These are phyloP conservation scores for Aspergillus biplanus DNA, from an alignment of 495 filamentous ascomycete genomes.

Conservation along the genomic window DNA sequence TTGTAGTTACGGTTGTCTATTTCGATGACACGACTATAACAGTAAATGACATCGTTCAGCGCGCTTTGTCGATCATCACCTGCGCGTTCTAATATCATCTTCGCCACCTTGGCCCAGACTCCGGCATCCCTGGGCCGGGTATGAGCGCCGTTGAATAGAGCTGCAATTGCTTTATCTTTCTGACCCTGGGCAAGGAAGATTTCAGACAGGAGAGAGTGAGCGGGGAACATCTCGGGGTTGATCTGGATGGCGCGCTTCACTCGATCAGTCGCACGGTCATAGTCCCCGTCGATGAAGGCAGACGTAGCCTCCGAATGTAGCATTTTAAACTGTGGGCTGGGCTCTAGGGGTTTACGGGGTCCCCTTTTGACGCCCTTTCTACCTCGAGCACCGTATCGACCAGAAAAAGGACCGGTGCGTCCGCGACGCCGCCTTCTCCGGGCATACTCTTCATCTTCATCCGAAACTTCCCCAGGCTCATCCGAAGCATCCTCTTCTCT, in stretches of 20 bases:
- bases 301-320: slow-evolving; percentile 70
- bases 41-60: slow-evolving; percentile 63
- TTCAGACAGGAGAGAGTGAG: slow-evolving; percentile 75
- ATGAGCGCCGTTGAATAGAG: slow-evolving; percentile 72
- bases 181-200: slow-evolving; percentile 71
- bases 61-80: slow-evolving; percentile 54
- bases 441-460: slow-evolving; percentile 36
- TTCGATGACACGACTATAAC: slow-evolving; percentile 69
- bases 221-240: slow-evolving; percentile 81
- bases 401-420: slow-evolving; percentile 45
- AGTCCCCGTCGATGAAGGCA: slow-evolving; percentile 68
- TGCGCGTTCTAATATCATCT: slow-evolving; percentile 64
- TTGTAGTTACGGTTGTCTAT: slow-evolving; percentile 61
- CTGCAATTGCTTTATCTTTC: slow-evolving; percentile 66
- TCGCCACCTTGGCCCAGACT: slow-evolving; percentile 70
- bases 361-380: slow-evolving; percentile 59
- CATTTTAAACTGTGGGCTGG: slow-evolving; percentile 73
- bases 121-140: slow-evolving; percentile 67
- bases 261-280: slow-evolving; percentile 63
- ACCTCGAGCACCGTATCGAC: slow-evolving; percentile 50
- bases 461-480: slow-evolving; percentile 23
- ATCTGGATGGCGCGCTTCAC: slow-evolving; percentile 72
- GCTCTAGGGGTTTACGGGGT: slow-evolving; percentile 72
- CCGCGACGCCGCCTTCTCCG: slow-evolving; percentile 34
- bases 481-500: slow-evolving; percentile 34